These are phyloP conservation scores for Chaetomidium leptoderma DNA, from an alignment of 495 filamentous ascomycete species.

Conservation along the genomic window DNA sequence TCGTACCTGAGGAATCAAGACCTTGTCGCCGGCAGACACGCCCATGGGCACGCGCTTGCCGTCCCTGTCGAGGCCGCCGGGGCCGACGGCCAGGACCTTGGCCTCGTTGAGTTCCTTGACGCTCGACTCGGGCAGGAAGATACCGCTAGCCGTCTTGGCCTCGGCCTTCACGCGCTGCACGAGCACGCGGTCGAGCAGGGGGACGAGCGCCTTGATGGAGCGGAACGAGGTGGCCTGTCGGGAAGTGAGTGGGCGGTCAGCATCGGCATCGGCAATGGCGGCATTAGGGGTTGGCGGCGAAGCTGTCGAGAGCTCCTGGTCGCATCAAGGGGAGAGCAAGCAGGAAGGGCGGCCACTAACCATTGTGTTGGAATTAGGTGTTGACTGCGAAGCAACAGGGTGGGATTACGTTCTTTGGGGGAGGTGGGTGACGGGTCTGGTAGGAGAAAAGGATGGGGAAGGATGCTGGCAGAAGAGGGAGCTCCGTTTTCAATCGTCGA, in stretches of 20 bases:
- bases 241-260: background rate
- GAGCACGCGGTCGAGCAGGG: conserved; percentile 96
- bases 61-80: conserved; percentile 78
- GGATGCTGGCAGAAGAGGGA: conserved; percentile 1
- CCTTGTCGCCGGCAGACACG: conserved; percentile 79
- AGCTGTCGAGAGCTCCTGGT: background rate
- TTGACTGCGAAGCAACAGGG: background rate
- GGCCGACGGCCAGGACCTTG: conserved; percentile 90
- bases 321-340: background rate
- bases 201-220: conserved; percentile 90
- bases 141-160: conserved; percentile 88
- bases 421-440: background rate
- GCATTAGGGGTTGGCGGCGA: background rate
- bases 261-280: background rate
- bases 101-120: conserved; percentile 99
- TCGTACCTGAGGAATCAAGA: conserved; percentile 93
- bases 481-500: conserved; percentile 18
- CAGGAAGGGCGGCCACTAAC: background rate
- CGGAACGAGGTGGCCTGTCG: conserved; percentile 68
- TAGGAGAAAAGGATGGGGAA: conserved; percentile 3
- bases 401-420: background rate
- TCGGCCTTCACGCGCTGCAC: conserved; percentile 98
- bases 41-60: conserved; percentile 79
- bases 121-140: conserved; percentile 94
- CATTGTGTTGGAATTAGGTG: conserved; percentile 20